Evolutionary conservation across 179 eudicot species (phyloP).

Genomic region (Silene noctiflora): DNA sequence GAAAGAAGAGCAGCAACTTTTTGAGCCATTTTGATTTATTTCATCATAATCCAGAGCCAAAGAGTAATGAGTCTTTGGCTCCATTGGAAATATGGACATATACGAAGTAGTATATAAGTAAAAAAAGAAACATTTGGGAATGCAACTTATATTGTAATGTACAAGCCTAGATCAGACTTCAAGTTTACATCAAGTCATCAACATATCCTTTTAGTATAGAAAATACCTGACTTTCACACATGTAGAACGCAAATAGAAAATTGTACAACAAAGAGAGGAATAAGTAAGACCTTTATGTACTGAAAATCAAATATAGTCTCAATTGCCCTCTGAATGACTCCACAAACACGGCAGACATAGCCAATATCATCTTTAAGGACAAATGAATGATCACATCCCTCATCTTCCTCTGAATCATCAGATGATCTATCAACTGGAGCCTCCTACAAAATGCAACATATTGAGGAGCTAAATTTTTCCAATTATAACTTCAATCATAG

Average conservation of each 20-base stretch:
- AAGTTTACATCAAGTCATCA: neutral
- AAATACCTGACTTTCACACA: neutral
- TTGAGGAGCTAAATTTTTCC: neutral
- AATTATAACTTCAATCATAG: neutral
- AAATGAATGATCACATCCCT: conserved; percentile 87
- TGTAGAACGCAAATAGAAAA: neutral
- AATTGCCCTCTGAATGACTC: conserved; percentile 70
- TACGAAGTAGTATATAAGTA: too few relatives aligned
- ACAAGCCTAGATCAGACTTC: neutral
- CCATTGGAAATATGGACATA: too few relatives aligned
- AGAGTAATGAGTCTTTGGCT: too few relatives aligned
- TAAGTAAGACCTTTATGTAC: conserved; percentile 60
- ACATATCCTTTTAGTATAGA: neutral
- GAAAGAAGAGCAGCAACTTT: too few relatives aligned
- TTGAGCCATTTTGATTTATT: too few relatives aligned
- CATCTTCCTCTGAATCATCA: conserved; percentile 45
- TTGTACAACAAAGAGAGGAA: neutral
- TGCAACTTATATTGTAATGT: neutral
- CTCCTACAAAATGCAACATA: conserved; percentile 43
- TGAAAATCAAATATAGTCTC: conserved; percentile 88
- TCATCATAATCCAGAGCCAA: too few relatives aligned
- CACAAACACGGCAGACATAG: conserved; percentile 94
- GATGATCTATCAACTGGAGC: conserved; percentile 37
- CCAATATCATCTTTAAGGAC: conserved; percentile 92
- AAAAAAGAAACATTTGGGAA: neutral